Conservation (phyloP, 805 yeast species). For the Yamadazyma philogaea region DNA sequence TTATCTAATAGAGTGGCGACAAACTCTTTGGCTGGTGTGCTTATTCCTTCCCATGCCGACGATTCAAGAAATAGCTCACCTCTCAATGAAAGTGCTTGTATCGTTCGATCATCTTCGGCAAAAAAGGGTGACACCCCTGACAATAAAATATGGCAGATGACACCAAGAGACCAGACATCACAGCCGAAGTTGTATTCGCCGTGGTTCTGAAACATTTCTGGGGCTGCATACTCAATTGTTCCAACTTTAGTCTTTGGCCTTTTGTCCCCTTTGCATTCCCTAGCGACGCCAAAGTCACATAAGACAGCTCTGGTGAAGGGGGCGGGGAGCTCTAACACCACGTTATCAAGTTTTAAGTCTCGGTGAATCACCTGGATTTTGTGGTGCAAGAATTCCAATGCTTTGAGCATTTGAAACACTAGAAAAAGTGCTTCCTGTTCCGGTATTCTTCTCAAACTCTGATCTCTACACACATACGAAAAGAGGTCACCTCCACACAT, state of each 20-base stretch:
- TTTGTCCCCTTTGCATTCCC: constrained; percentile 19
- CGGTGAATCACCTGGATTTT: constrained; percentile 55
- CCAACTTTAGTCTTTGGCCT: constrained; percentile 54
- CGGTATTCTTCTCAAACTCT: constrained; percentile 38
- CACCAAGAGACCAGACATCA: constrained; percentile 70
- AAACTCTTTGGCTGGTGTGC: constrained; percentile 39
- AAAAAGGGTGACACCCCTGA: constrained; percentile 67
- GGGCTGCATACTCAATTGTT: constrained; percentile 71
- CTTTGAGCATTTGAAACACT: constrained; percentile 54
- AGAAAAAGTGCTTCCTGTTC: constrained; percentile 56
- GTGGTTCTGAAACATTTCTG: constrained; percentile 46
- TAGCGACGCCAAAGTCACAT: constrained; percentile 65
- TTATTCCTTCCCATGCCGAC: constrained; percentile 42
- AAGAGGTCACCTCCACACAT: constrained; percentile 59
- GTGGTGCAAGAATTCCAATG: constrained; percentile 53
- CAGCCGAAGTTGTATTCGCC: constrained; percentile 54
- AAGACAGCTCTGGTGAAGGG: constrained; percentile 53
- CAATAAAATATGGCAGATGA: constrained; percentile 54
- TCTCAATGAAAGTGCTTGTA: constrained; percentile 24
- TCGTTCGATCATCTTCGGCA: constrained; percentile 37
- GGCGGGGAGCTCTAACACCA: constrained; percentile 51
- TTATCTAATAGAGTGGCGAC: background rate
- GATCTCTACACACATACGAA: constrained; percentile 48
- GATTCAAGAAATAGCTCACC: constrained; percentile 40
- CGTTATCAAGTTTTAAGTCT: constrained; percentile 64